Base-by-base conservation (phyloP, 345 rosid genomes). In the Corchorus olitorius region DNA sequence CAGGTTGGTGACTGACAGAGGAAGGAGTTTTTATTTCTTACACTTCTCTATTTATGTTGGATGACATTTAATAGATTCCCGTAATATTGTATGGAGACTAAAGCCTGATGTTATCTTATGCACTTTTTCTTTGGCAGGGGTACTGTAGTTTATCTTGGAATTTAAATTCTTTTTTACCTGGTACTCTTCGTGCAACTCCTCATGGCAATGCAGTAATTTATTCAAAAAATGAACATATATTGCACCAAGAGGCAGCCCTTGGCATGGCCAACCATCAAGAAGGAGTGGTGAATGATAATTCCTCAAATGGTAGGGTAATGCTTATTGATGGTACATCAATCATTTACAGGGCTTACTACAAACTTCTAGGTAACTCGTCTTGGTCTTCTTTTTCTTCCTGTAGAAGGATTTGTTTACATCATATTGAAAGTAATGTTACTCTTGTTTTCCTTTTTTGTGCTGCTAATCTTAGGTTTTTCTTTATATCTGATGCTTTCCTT, bases 241-340 rank as follows among this genome's bases (percentile, higher is more conserved):
- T 77, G 39, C 48, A 17, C 35, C 82, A 73, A 56, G 88, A 77
- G 39, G 55, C 79, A 27, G 61, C 73, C 17, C 58, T 67, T 20
- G 84, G 68, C 81, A 65, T 85, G 6, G 58, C 76, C 19, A 83
- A 82, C 62, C 27, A 41, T 76, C 83, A 82, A 79, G 92, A 84
- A 78, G 79, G 67, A 61, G 83, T 22, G 46, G 83, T 19, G 60
- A 79, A 80, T 79, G 78, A 65, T 73, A 81, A 76, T 76, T 52
- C 84, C 61, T 86, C 89, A 0, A 77, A 87, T 81, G 90, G 91
- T 45, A 86, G 97, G 88, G 88, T 93, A 74, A 92, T 96, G 99
- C 97, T 96, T 68, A 86, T 96, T 78, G 99, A 96, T 83, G 98
- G 98, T 67, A 92, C 99, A 50, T 88, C 99, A 37, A 75, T 96